phyloP scores from a whole-genome alignment of 306 rosid genomes.

The Gastrolobium bilobum region DNA sequence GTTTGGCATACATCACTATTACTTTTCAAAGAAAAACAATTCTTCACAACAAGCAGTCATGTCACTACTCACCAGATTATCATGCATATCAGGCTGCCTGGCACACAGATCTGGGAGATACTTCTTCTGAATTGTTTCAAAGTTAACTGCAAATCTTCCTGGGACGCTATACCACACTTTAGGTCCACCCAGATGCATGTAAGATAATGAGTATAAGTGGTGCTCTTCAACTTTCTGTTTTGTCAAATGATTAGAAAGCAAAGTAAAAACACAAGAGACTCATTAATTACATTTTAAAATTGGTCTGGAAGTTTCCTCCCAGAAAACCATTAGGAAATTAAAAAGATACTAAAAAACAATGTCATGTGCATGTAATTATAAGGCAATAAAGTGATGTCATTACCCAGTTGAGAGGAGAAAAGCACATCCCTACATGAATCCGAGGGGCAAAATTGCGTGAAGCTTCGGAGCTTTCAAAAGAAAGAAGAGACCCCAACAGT shows the following conservation, averaged over 20 bases:
- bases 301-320: slow-evolving; percentile 3
- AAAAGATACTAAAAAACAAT: slow-evolving; percentile 21
- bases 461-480: slow-evolving; percentile 73
- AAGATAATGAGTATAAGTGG: slow-evolving; percentile 71
- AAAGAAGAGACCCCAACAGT: slow-evolving; percentile 81
- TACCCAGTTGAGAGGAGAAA: slow-evolving; percentile 82
- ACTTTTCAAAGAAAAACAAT: slow-evolving; percentile 25
- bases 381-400: slow-evolving; percentile 39
- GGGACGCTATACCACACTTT: slow-evolving; percentile 85
- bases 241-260: slow-evolving; percentile 18
- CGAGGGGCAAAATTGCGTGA: slow-evolving; percentile 56
- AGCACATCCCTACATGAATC: slow-evolving; percentile 85
- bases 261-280: slow-evolving; percentile 14
- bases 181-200: slow-evolving; percentile 84
- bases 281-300: slow-evolving; percentile 17
- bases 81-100: slow-evolving; percentile 49
- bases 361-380: slow-evolving; percentile 7
- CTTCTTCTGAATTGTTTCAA: slow-evolving; percentile 62
- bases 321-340: slow-evolving; percentile 22
- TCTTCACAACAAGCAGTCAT: slow-evolving; percentile 29
- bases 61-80: slow-evolving; percentile 68
- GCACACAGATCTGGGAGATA: slow-evolving; percentile 50
- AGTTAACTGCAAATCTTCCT: slow-evolving; percentile 57
- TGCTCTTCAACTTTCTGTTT: slow-evolving; percentile 88
- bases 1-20: slow-evolving; percentile 6